Conservation (phyloP, 352 stramenopile genomes). For the Pythium sp. region DNA sequence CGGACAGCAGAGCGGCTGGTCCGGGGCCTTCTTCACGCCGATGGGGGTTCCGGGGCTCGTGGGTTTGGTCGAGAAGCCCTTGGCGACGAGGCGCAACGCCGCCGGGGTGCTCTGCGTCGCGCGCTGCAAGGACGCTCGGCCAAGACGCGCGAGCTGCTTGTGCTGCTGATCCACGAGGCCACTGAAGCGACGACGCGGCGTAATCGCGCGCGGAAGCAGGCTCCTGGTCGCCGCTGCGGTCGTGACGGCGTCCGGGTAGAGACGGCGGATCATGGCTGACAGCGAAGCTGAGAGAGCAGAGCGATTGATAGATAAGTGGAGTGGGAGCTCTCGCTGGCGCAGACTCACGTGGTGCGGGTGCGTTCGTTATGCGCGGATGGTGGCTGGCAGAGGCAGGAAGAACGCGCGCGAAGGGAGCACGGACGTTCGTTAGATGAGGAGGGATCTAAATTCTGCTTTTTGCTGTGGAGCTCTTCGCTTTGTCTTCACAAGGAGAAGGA, state of each 20-base stretch:
- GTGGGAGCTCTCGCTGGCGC: not conserved
- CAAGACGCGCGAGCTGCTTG: not conserved
- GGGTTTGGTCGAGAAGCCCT: constrained; percentile 13
- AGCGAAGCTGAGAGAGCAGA: not conserved
- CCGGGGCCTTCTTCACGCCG: constrained; percentile 18
- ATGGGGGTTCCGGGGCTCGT: constrained; percentile 4
- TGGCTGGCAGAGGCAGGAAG: not conserved
- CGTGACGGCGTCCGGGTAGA: constrained; percentile 7
- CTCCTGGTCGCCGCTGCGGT: not conserved
- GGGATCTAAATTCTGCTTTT: not conserved
- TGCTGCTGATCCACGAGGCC: not conserved
- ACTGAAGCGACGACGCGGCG: constrained; percentile 3
- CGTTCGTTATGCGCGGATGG: not conserved
- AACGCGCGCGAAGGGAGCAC: not conserved
- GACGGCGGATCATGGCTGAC: constrained; percentile 12
- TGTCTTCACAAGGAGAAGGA: not conserved
- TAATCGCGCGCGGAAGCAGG: constrained; percentile 3
- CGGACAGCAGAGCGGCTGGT: constrained; percentile 51
- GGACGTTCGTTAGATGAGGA: not conserved
- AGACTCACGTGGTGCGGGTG: not conserved
- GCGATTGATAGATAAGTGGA: not conserved
- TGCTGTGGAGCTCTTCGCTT: not conserved
- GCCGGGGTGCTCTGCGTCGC: not conserved
- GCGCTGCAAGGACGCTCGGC: not conserved
- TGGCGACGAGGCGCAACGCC: not conserved